Evolutionary conservation across 2,329 filamentous ascomycete genomes (phyloP), one percentile per base, ranked within the genome.

Genomic region (Sordariomycetes sp.): DNA sequence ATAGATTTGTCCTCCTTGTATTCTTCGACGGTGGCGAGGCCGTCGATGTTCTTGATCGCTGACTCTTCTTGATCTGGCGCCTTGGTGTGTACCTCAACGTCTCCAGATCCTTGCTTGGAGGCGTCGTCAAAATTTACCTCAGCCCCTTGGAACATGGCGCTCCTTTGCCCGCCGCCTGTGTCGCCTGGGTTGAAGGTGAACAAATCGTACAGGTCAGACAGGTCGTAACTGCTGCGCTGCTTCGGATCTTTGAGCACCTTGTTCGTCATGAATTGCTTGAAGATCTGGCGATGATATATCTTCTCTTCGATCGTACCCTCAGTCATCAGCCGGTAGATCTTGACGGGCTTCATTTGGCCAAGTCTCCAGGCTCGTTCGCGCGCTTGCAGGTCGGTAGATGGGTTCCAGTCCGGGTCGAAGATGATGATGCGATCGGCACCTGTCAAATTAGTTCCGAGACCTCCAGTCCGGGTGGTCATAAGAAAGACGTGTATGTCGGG

Each of bases 301-400:
- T 98, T 98, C 58, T 98, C 92, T 53, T 98, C 92, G 17, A 98
- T 98, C 0, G 93, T 98, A 2, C 92, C 92, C 5, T 90, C 86
- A 4, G 86, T 94, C 84, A 98, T 94, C n/a, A 98, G 70, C 23
- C 93, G 82, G 54, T 95, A 98, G 16, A 98, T 94, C 5, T 86
- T 88, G 19, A 98, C 92, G 31, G 94, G 86, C 35, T 83, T 81
- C 57, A 93, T 95, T 61, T 98, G 92, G 1, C 92, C 92, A 3
- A 98, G 64, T 37, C 92, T 79, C 92, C 92, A 98, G 6, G 93
- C 92, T 49, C 92, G 76, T 58, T 98, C 92, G 31, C 92, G 80
- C 12, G 92, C 92, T 60, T 98, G 92, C 18, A 95, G 70, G 51
- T 98, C 92, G 0, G 90, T 96, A 0, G 90, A 95, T 3, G 90